These are phyloP conservation scores for Beauveria medogensis DNA, from an alignment of 2,329 filamentous ascomycete species.

Conservation along the genomic window DNA sequence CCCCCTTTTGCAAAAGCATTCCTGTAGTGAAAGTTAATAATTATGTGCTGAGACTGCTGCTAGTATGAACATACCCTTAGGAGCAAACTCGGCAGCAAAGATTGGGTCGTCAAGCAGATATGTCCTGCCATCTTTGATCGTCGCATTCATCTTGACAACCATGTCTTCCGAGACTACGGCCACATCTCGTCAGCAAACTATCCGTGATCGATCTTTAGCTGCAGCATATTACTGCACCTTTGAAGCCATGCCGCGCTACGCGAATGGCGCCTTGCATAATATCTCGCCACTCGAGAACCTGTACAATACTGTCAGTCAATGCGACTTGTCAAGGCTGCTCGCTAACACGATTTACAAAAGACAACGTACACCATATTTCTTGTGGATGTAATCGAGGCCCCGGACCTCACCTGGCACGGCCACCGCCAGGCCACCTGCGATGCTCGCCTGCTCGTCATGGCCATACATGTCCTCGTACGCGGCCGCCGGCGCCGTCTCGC, in stretches of 20 bases:
- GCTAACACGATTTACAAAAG: not conserved
- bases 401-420: conserved; percentile 68
- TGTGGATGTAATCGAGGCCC: conserved; percentile 72
- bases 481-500: conserved; percentile 77
- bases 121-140: conserved; percentile 28
- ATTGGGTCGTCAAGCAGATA: conserved; percentile 68
- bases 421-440: conserved; percentile 64
- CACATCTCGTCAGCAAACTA: not conserved
- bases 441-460: conserved; percentile 57
- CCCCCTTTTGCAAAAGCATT: conserved; percentile 60
- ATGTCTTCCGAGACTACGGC: conserved; percentile 61
- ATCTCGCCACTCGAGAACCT: conserved; percentile 57
- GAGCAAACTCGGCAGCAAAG: conserved; percentile 86
- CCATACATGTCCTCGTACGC: conserved; percentile 80
- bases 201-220: too few species aligned
- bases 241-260: conserved; percentile 67
- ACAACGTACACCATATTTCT: conserved; percentile 52
- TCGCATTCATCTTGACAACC: conserved; percentile 58
- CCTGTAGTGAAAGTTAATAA: conserved; percentile 27
- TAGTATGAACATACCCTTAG: conserved; percentile 45
- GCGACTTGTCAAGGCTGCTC: not conserved
- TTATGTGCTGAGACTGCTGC: not conserved
- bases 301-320: not conserved
- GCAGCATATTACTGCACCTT: conserved; percentile 22
- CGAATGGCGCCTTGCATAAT: conserved; percentile 68